Conservation (phyloP, 164 flowering plant species). For the Kalanchoe fedtschenkoi region DNA sequence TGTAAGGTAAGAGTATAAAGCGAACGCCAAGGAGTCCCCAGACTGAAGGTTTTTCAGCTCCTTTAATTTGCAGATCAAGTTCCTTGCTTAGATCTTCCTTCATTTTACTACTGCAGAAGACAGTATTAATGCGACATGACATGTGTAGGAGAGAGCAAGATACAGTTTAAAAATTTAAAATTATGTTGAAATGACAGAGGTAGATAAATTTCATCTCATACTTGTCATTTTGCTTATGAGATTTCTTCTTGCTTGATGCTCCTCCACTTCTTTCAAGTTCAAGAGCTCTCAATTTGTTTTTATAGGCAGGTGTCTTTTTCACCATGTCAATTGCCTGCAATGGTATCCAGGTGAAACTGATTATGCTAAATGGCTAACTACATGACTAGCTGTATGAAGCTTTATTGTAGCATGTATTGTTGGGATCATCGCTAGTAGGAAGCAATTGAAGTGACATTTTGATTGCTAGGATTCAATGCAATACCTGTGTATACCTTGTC, state of each 20-base stretch:
- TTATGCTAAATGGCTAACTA: too few relatives aligned
- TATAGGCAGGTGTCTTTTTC: slow-evolving; percentile 91
- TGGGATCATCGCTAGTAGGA: neutral
- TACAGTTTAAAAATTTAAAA: neutral
- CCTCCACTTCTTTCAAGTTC: slow-evolving; percentile 89
- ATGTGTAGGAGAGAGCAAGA: neutral
- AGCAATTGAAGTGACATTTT: neutral
- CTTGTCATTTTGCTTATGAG: slow-evolving; percentile 69
- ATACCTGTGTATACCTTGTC: slow-evolving; percentile 94
- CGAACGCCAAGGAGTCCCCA: slow-evolving; percentile 75
- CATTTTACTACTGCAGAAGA: slow-evolving; percentile 10
- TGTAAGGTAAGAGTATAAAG: slow-evolving; percentile 74
- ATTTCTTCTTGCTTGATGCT: slow-evolving; percentile 58
- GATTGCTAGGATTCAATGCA: slow-evolving; percentile 7
- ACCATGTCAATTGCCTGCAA: slow-evolving; percentile 85
- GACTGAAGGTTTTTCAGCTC: slow-evolving; percentile 76
- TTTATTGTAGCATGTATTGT: neutral
- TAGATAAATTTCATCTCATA: slow-evolving; percentile 17
- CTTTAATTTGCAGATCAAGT: slow-evolving; percentile 83
- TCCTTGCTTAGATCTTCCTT: slow-evolving; percentile 83
- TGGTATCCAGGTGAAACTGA: too few relatives aligned
- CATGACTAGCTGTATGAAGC: neutral
- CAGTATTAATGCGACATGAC: neutral
- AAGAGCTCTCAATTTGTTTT: slow-evolving; percentile 73
- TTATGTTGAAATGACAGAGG: slow-evolving; percentile 1